Percentiles rank a stretch among this genome's conserved stretches.
Evolutionary conservation across 306 rosid genomes (phyloP).

Genomic region (Acacia acuminata): DNA sequence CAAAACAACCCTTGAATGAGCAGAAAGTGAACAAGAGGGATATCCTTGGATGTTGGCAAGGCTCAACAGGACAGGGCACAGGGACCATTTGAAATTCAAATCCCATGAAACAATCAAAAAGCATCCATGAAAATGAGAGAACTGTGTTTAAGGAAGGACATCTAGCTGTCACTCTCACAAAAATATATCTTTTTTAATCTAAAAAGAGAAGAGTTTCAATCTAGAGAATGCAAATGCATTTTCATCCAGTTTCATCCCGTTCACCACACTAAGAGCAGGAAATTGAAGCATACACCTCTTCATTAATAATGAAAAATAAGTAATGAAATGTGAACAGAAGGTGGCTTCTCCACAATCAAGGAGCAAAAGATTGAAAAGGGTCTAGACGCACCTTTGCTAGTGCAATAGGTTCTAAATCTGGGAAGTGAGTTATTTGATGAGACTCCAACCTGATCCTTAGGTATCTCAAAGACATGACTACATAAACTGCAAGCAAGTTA

Average conservation of each 20-base stretch:
- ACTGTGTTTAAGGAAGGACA: not conserved
- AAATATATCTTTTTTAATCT: not conserved
- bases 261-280: not conserved
- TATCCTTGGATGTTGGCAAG: not conserved
- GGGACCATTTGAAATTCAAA: not conserved
- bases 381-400: constrained; percentile 53
- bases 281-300: not conserved
- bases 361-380: not conserved
- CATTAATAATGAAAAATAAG: not conserved
- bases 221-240: not conserved
- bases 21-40: constrained; percentile 1
- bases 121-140: not conserved
- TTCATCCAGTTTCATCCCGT: not conserved
- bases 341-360: not conserved
- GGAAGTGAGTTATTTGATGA: constrained; percentile 48
- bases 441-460: constrained; percentile 43
- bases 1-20: not conserved
- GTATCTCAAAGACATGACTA: constrained; percentile 44
- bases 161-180: not conserved
- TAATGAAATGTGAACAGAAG: not conserved
- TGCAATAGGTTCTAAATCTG: constrained; percentile 62
- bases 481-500: constrained; percentile 45
- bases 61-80: not conserved
- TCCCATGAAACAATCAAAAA: not conserved
- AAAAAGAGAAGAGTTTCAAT: not conserved